Evolutionary conservation across 495 filamentous ascomycete genomes (phyloP), one percentile per base, ranked within the genome.

Genomic region (Penicillium nucicola): DNA sequence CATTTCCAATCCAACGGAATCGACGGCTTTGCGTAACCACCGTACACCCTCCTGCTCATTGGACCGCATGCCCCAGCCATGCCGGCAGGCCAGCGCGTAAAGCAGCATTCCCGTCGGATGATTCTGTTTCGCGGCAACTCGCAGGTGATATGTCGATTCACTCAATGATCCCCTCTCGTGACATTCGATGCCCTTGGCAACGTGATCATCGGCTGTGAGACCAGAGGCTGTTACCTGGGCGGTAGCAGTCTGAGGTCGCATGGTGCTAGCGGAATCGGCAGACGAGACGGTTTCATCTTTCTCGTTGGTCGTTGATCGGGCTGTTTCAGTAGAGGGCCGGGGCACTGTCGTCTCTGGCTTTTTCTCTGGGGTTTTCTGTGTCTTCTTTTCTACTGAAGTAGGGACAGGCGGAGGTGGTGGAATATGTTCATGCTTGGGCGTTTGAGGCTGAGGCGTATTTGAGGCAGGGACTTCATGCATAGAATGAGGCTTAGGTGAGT

Each of bases 61-160:
- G 14, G 89, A 81, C 14, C 89, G 83, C 89, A 97, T 96, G 9
- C 93, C 93, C 93, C 93, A 98, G 22, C 93, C 93, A 63, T 97
- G 93, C n/a, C 95, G 83, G 62, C 92, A 96, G 28, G 93, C 95
- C 34, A 98, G 78, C 5, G 92, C 95, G 67, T 96, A 98, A 8
- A 97, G 76, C 5, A 98, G 76, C 93, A 98, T 98, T 11, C 84
- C 93, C 0, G 90, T 96, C 0, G 93, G 91, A 43, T 93, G 83
- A 11, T 87, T 85, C 34, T 85, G 83, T 56, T 85, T 85, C 2
- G 93, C 95, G 5, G 93, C 93, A 58, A 95, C 81, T 9, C 93
- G 87, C 22, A 98, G 77, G 64, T 98, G 93, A 66, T 96, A 98
- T 2, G 95, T 96, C 0, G 92, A 96, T 63, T 97, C 90, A 39